phyloP scores from a whole-genome alignment of 768 basidiomycete species.

The Kwoniella dendrophila region DNA sequence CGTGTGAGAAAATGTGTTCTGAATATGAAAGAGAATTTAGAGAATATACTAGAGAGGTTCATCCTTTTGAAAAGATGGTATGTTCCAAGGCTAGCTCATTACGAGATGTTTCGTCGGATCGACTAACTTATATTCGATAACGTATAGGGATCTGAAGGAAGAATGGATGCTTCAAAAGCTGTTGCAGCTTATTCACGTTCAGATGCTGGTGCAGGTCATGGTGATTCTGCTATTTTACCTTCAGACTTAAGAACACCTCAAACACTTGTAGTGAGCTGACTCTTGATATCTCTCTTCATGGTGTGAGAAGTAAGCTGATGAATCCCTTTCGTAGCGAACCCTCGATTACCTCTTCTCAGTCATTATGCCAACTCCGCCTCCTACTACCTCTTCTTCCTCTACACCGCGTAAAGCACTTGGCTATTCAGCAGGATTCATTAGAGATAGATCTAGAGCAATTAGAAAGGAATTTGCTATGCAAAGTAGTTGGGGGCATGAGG shows the following conservation, averaged over 20 bases:
- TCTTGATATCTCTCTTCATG: no score
- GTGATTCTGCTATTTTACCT: slow-evolving; percentile 69
- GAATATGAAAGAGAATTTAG: slow-evolving; percentile 88
- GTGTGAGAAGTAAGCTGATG: no score
- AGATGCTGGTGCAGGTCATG: slow-evolving; percentile 68
- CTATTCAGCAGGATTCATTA: slow-evolving; percentile 66
- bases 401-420: slow-evolving; percentile 58
- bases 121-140: no score
- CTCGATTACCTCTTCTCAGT: slow-evolving; percentile 90
- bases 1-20: slow-evolving; percentile 92
- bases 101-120: no score
- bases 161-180: slow-evolving; percentile 80
- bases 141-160: slow-evolving; percentile 67
- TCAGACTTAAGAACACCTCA: slow-evolving; percentile 87
- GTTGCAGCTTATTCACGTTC: slow-evolving; percentile 96
- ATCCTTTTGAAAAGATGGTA: slow-evolving; percentile 53
- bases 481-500: slow-evolving; percentile 68
- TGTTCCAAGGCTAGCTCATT: no score
- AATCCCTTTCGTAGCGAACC: slow-evolving; percentile 65
- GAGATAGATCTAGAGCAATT: slow-evolving; percentile 86
- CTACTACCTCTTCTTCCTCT: slow-evolving; percentile 46
- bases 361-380: slow-evolving; percentile 66
- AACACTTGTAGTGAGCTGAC: slow-evolving; percentile 75
- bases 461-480: slow-evolving; percentile 95
- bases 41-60: slow-evolving; percentile 83